These are phyloP conservation scores for Colletotrichum abscissum DNA, from an alignment of 2,329 filamentous ascomycete genomes.

Conservation along the genomic window DNA sequence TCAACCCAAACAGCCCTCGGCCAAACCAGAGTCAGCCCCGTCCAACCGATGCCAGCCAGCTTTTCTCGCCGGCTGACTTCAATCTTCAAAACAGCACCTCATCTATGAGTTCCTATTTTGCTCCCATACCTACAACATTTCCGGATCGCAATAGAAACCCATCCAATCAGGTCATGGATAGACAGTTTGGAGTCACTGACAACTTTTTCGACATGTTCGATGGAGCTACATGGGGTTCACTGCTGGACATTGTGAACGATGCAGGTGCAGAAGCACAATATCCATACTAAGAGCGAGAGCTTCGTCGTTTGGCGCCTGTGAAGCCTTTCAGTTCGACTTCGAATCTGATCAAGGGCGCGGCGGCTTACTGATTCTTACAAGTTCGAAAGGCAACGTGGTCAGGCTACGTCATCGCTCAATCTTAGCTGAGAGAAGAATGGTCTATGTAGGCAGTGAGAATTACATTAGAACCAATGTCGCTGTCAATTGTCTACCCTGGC, in stretches of 20 bases:
- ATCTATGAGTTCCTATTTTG: neutral
- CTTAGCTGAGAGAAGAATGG: neutral
- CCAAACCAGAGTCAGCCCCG: neutral
- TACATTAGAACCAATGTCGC: neutral
- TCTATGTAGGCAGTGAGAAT: neutral
- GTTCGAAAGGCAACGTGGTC: too few species aligned
- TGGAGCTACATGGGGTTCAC: slow-evolving; percentile 28
- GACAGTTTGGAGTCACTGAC: neutral
- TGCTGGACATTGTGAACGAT: slow-evolving; percentile 23
- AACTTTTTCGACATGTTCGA: slow-evolving; percentile 32
- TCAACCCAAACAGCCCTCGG: neutral
- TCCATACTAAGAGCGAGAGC: neutral
- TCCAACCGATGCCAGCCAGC: too few species aligned
- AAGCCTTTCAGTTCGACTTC: neutral
- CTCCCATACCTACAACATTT: slow-evolving; percentile 26
- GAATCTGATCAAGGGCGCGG: too few species aligned
- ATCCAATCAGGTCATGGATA: neutral
- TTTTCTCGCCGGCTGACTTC: neutral
- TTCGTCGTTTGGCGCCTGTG: neutral
- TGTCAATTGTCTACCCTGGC: neutral
- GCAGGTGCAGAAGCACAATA: neutral
- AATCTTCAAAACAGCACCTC: neutral
- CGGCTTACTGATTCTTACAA: too few species aligned
- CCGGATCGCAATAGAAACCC: slow-evolving; percentile 2
- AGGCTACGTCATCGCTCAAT: neutral